Evolutionary conservation across 2,329 filamentous ascomycete genomes (phyloP), one percentile per base, ranked within the genome.

Genomic region (Clonostachys sp.): DNA sequence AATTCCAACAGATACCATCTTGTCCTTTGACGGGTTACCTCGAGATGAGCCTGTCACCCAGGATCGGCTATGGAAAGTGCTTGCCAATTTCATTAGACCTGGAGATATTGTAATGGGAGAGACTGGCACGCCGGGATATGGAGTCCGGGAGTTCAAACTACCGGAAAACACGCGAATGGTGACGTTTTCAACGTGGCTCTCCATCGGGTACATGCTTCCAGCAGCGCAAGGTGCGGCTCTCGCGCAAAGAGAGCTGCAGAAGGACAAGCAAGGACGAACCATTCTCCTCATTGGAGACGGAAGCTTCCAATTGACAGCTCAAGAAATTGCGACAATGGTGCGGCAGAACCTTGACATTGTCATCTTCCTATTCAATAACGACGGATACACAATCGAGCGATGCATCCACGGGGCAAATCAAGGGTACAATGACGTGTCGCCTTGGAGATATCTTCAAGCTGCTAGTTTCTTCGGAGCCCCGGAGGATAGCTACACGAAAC

Each of bases 281-380:
- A 84, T 96, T 42, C 74, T 95, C 36, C 91, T 95, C 60, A 89
- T 91, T n/a, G 91, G 91, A 20, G 91, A 96, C 58, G 91, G 91
- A 30, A 89, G 84, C 48, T 84, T 95, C 66, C 89, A 96, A 63
- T 75, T 95, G 48, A 95, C 89, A 0, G 85, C 81, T 0, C 90
- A 95, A 62, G 90, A 94, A 66, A 62, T 95, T 52, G 87, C 83
- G 64, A 94, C 89, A 12, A 92, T 95, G 78, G 80, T 95, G 53
- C 79, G 84, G 34, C 84, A 88, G 50, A 75, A 79, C 20, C 72
- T 95, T 48, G 84, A 85, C 51, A 81, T 88, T 17, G 92, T 91
- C 59, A 84, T 95, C 52, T 92, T 95, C 63, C 76, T 94, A 52
- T 86, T 95, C 55, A 90, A 87, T 75, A 95, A 95, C 63, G 82